A percentile compares a stretch with the other conserved stretches of the same genome.
These are phyloP conservation scores for Apiospora rasikravindrae DNA, from an alignment of 2,329 filamentous ascomycete genomes.

Conservation along the genomic window DNA sequence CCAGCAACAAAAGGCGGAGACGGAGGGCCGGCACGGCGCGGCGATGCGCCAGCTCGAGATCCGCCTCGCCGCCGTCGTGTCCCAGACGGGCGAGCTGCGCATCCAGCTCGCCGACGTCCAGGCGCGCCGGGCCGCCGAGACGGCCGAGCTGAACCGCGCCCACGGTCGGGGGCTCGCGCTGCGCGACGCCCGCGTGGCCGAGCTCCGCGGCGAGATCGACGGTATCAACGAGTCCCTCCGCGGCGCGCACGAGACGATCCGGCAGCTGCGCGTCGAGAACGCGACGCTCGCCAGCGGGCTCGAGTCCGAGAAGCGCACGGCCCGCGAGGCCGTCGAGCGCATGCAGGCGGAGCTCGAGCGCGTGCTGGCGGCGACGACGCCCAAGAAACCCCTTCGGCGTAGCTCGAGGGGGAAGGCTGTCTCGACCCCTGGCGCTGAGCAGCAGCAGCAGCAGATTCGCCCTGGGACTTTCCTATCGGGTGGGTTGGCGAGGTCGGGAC, in stretches of 20 bases:
- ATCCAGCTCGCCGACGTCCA: conserved; percentile 38
- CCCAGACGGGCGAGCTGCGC: conserved; percentile 45
- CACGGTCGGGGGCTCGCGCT: conserved; percentile 55
- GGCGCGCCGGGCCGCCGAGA: conserved; percentile 31
- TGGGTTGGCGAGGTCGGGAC: conserved; percentile 37
- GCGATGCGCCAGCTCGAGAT: conserved; percentile 50
- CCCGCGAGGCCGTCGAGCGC: conserved; percentile 51
- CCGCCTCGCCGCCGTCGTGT: conserved; percentile 48
- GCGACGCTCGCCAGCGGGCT: conserved; percentile 42
- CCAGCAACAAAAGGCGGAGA: conserved; percentile 33
- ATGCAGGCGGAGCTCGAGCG: conserved; percentile 59
- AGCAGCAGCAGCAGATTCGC: not conserved
- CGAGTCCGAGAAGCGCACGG: conserved; percentile 45
- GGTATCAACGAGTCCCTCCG: conserved; percentile 47
- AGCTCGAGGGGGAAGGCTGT: conserved; percentile 26
- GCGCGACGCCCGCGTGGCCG: conserved; percentile 54
- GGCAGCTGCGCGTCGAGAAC: conserved; percentile 53
- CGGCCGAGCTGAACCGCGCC: conserved; percentile 42
- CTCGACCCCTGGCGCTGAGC: conserved; percentile 16
- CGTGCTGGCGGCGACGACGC: conserved; percentile 44
- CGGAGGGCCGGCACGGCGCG: conserved; percentile 39
- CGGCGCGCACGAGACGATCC: conserved; percentile 52
- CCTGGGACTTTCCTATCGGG: conserved; percentile 33
- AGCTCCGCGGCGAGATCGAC: conserved; percentile 43
- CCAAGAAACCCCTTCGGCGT: conserved; percentile 20